Evolutionary conservation across 768 basidiomycete species (phyloP), one percentile per base, ranked within the genome.

Genomic region (Tulasnella sp.): DNA sequence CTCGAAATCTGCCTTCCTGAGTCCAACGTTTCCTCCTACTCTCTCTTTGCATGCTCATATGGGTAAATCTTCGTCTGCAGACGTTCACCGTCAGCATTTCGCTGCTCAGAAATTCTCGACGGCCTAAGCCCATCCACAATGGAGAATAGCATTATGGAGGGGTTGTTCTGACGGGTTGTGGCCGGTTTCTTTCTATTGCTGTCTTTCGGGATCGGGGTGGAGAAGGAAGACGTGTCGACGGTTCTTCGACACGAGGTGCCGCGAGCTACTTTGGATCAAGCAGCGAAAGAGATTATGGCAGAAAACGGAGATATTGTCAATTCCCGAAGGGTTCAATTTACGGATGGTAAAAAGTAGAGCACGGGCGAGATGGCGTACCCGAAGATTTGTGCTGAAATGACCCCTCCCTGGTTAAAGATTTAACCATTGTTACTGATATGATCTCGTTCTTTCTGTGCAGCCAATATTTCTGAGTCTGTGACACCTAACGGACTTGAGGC

Each of bases 391-490:
- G 40, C 28, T 40, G 46, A 50, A 28, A 48, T 75, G 44, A 80
- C 37, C 37, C 37, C 37, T 37, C 2, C 37, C 37, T 37, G 37
- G 78, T 54, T 6, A 37, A 14, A 37, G 37, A 37, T 37, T 37
- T 37, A 37, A 37, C 37, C 37, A 18, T 74, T 7, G 1, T 44
- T 34, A 31, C 31, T 9, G 34, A 31, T 46, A 7, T 31, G 1
- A 5, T 60, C 24, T 24, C n/a, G 14, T 22, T 9, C 20, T 18
- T 60, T 28, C 18, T 20, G 9, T 60, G 6, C 24, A 79, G 78
- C 69, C 4, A 31, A 37, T 24, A 46, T 79, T 44, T 79, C 73
- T 46, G 78, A 79, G 34, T 72, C 73, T 79, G 78, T 44, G 16
- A 9, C 46, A 3, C 77, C 69, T 12, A 41, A 34, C n/a, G 78